Evolutionary conservation across 306 rosid species (phyloP).

Genomic region (Cicer yamashitae): DNA sequence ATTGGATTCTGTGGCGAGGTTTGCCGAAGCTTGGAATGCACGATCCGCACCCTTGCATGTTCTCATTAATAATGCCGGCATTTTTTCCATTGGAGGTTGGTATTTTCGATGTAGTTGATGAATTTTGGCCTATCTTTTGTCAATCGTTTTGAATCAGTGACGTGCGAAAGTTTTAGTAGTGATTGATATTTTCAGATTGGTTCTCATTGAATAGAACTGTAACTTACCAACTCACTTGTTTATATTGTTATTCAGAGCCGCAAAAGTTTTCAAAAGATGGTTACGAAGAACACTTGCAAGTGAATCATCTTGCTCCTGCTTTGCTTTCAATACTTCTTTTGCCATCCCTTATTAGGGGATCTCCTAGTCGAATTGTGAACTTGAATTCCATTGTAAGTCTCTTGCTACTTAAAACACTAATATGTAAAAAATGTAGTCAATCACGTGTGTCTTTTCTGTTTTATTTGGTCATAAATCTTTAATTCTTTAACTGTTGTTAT

Average conservation of each 20-base stretch:
- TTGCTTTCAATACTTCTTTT: constrained; percentile 89
- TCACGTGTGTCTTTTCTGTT: no score
- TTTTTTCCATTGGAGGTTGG: constrained; percentile 93
- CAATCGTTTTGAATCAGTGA: constrained; percentile 27
- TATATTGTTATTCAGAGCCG: constrained; percentile 68
- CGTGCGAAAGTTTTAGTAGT: not conserved
- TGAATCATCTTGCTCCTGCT: constrained; percentile 96
- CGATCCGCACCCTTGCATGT: constrained; percentile 84
- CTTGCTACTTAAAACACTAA: constrained; percentile 23
- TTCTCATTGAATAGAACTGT: constrained; percentile 37
- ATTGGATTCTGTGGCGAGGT: constrained; percentile 85
- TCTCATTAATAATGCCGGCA: constrained; percentile 97
- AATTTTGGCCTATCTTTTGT: constrained; percentile 14
- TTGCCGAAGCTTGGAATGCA: constrained; percentile 87
- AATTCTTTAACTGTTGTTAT: no score
- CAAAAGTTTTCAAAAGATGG: constrained; percentile 90
- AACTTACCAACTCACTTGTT: constrained; percentile 26
- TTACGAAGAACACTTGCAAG: constrained; percentile 97
- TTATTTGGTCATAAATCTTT: no score
- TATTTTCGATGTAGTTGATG: constrained; percentile 23
- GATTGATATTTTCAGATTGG: constrained; percentile 8
- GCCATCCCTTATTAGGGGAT: constrained; percentile 94
- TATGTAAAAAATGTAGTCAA: not conserved
- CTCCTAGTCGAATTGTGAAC: constrained; percentile 94
- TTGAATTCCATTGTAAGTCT: constrained; percentile 87